Evolutionary conservation across 2,329 filamentous ascomycete genomes (phyloP), one percentile per base, ranked within the genome.

Genomic region (Penicillium olsonii): DNA sequence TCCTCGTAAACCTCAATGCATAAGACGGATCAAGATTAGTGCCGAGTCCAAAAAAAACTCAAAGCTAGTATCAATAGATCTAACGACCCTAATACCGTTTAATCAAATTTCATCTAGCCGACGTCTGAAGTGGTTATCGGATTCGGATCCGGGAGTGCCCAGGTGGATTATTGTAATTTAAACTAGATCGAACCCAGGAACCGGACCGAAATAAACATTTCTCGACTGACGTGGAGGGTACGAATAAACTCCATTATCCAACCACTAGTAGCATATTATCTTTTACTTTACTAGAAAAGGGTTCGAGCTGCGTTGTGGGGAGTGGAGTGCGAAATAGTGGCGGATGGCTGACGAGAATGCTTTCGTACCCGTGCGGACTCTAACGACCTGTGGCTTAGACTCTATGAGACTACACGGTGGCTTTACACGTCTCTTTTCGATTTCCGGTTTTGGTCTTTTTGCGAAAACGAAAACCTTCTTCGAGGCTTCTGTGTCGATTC

Each of bases 31-130:
- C 27, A 31, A 31, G 17, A 17, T 35, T 14, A 10, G 15, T 9
- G 9, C 15, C 17, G 9, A 18, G 17, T 15, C 15, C 15, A n/a
- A 35, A 35, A 35, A 9, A 14, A 31, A n/a, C 12, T 7, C 7
- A n/a, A 4, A n/a, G 6, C 12, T 14, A 7, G 27, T 29, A 29
- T n/a, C 12, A n/a, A n/a, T 31, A 6, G 29, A 31, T 31, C 29
- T 31, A n/a, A 31, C n/a, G n/a, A 12, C 27, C 29, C 4, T 2
- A 7, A 31, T 31, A 33, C 34, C 42, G 24, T 31, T 39, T 45
- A 38, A 39, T 39, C 42, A 14, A 31, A 45, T 20, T 45, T 45
- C 15, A 38, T 26, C 22, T 38, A 15, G 33, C 34, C 42, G 31
- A 45, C 42, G 24, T 29, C n/a, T 20, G 29, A 35, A 4, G 19